Evolutionary conservation across 441 rosid genomes (phyloP), one percentile per base, ranked within the genome.

Genomic region (Arabidopsis lyrata): DNA sequence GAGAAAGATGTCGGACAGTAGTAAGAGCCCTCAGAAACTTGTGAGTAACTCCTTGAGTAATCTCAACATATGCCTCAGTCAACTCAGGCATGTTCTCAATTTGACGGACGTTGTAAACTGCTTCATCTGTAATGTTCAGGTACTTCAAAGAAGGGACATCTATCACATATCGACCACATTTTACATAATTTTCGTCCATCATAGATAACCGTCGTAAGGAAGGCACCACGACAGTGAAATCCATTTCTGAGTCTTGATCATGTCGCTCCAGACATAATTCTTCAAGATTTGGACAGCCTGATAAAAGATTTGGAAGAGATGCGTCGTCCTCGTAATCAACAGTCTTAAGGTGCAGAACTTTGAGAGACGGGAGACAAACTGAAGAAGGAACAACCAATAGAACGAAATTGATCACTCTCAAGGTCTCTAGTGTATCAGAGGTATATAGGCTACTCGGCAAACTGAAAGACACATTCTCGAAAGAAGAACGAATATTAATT

Each of bases 321-420:
- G 5, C 27, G 35, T 12, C 2, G 39, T 55, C 32, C 31, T n/a
- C 1, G 66, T 54, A 73, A 16, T 29, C 12, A 16, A 65, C 31
- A 45, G 0, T 0, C 22, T 1, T 15, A 55, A 64, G 65, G 45
- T 6, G 8, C 50, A 73, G 41, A n/a, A 0, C 14, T 65, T 24
- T 47, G 56, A 73, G 71, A 42, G 70, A 64, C 6, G 71, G 71
- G 49, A 73, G 64, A 73, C 20, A 6, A 2, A 73, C 77, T 0
- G 32, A 5, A 34, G 11, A 15, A 45, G 71, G 58, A 63, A 35
- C 49, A 55, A 34, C 5, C 18, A 64, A 7, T 55, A 55, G 9
- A 64, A 64, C 6, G 35, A 0, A 42, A 14, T 8, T 3, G 35
- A 5, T 7, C 15, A 73, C 65, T 44, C 2, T n/a, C 65, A 73